Evolutionary conservation across 2,329 filamentous ascomycete genomes (phyloP), one percentile per base, ranked within the genome.

Genomic region (Pezizomycotina sp.): DNA sequence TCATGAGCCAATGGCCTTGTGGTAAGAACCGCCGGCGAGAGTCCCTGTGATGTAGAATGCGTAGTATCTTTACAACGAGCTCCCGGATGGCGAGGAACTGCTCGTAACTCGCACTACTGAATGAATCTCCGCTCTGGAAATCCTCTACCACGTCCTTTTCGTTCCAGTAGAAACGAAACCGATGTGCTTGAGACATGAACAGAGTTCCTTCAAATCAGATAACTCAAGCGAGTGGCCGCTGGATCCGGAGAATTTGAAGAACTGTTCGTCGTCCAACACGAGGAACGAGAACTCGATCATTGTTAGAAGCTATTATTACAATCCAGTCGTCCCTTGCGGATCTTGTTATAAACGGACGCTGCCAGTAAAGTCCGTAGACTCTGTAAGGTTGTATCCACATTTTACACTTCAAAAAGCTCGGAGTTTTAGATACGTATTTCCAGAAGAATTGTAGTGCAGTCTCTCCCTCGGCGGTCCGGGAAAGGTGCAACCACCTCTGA

Each of bases 1-100:
- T 89, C 84, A 95, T 95, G 22, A 95, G 64, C 89, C 89, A 98
- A 55, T 92, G 84, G 31, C 73, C 69, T n/a, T 66, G 60, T 2
- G 82, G 77, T 14, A 95, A 60, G 53, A 95, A 95, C 19, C 69
- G 74, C 14, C 84, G 72, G 42, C 89, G 68, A 5, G 89, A 98
- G 56, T 60, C 60, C 95, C 86, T 55, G 86, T 68, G 57, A 93
- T 84, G 54, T 95, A 93, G 6, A 93, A 62, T 67, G 91, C 86
- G 38, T 77, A 43, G 12, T 43, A 43, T 36, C 16, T 33, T 39
- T 5, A 43, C 33, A 4, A 28, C 24, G 8, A 39, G n/a, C 14
- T 35, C 36, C 19, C 40, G 40, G 13, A 43, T 25, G 35, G 75
- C 52, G 93, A 64, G 0, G 91, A 67, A 3, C 74, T 74, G 2